phyloP scores from a whole-genome alignment of 441 rosid genomes.

The Dalechampia spathulata region DNA sequence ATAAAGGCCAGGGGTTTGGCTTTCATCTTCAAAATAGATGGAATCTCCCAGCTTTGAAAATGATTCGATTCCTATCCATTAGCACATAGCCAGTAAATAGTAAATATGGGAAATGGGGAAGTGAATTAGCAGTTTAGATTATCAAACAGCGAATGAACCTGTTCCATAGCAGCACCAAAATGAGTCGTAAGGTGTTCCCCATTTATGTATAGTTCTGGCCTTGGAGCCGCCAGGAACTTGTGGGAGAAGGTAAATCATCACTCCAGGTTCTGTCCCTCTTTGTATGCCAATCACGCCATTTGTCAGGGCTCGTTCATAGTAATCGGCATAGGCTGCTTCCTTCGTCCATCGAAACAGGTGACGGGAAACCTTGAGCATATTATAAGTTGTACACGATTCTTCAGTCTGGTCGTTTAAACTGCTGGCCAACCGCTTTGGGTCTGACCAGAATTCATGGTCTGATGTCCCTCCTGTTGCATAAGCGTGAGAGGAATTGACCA shows the following conservation, averaged over 20 bases:
- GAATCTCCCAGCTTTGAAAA: slow-evolving; percentile 98
- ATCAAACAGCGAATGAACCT: no score
- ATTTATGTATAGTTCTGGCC: slow-evolving; percentile 61
- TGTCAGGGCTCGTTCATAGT: slow-evolving; percentile 88
- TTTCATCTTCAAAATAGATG: slow-evolving; percentile 82
- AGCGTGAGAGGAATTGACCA: slow-evolving; percentile 77
- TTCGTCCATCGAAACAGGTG: slow-evolving; percentile 87
- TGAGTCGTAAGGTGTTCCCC: slow-evolving; percentile 66
- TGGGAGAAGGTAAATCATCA: slow-evolving; percentile 98
- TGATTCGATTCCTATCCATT: slow-evolving; percentile 90
- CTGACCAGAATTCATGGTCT: slow-evolving; percentile 71
- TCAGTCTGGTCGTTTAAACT: slow-evolving; percentile 59
- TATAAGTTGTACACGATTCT: slow-evolving; percentile 92
- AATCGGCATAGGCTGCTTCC: slow-evolving; percentile 86
- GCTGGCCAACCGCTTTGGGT: slow-evolving; percentile 75
- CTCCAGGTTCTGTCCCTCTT: slow-evolving; percentile 85
- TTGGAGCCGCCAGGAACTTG: slow-evolving; percentile 65
- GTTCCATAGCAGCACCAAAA: slow-evolving; percentile 99
- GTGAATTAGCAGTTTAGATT: no score
- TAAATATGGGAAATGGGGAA: no score
- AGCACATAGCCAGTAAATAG: no score
- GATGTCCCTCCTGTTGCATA: slow-evolving; percentile 96
- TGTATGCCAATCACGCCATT: slow-evolving; percentile 89
- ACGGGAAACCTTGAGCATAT: slow-evolving; percentile 96
- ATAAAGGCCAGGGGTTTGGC: slow-evolving; percentile 59